A percentile compares a stretch with the other conserved stretches of the same genome.
Evolutionary conservation across 208 protist species (phyloP).

Genomic region (Wallacemonas sp.): DNA sequence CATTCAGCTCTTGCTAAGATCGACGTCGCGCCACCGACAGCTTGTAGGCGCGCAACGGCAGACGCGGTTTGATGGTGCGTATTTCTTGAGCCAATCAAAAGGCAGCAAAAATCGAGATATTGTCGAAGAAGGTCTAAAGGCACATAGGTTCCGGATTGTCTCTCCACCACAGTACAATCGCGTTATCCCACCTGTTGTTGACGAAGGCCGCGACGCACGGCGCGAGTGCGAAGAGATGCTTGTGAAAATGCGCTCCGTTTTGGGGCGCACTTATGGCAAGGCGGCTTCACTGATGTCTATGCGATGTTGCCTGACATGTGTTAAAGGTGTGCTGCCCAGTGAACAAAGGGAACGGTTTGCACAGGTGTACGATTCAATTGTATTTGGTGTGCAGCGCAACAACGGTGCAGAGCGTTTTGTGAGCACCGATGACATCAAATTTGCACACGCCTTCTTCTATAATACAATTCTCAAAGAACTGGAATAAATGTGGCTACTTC

Average conservation of each 20-base stretch:
- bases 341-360: slow-evolving; percentile 71
- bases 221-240: slow-evolving; percentile 80
- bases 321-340: slow-evolving; percentile 62
- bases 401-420: slow-evolving; percentile 53
- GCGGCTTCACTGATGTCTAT: slow-evolving; percentile 80
- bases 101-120: slow-evolving; percentile 53
- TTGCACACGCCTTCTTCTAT: slow-evolving; percentile 88
- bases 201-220: slow-evolving; percentile 58
- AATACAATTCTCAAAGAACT: slow-evolving; percentile 81
- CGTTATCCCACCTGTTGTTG: slow-evolving; percentile 67
- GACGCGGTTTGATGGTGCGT: slow-evolving; percentile 74
- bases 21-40: slow-evolving; percentile 42
- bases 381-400: slow-evolving; percentile 71
- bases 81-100: slow-evolving; percentile 59
- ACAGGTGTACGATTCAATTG: slow-evolving; percentile 74
- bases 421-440: slow-evolving; percentile 85
- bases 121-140: slow-evolving; percentile 70
- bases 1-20: slow-evolving; percentile 66
- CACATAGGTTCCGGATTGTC: slow-evolving; percentile 52
- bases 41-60: slow-evolving; percentile 62
- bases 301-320: slow-evolving; percentile 81
- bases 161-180: slow-evolving; percentile 65
- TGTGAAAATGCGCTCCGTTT: slow-evolving; percentile 51
- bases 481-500: slow-evolving; percentile 31
- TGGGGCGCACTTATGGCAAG: slow-evolving; percentile 56